Percentiles rank a stretch among this genome's conserved stretches.
Conservation (phyloP, 352 stramenopile genomes). For the Phytophthora cryptogea region DNA sequence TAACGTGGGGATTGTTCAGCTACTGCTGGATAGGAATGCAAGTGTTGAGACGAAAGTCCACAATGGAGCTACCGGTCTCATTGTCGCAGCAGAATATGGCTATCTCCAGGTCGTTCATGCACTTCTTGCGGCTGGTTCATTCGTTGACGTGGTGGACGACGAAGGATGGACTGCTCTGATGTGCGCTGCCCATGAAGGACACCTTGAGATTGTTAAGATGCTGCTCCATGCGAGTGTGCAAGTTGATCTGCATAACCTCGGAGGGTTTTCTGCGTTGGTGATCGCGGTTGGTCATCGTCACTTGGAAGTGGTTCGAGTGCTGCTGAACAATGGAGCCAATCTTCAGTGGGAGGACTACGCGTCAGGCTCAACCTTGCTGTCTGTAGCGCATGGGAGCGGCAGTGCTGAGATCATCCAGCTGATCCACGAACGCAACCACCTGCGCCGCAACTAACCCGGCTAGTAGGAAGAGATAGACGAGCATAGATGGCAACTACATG, state of each 20-base stretch:
- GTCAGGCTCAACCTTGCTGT: conserved; percentile 23
- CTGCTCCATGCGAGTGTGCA: conserved; percentile 12
- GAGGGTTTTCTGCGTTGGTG: conserved; percentile 26
- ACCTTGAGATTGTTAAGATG: conserved; percentile 20
- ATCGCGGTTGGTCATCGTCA: conserved; percentile 23
- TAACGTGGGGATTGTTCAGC: conserved; percentile 22
- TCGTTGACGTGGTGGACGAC: conserved; percentile 18
- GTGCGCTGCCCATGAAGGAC: conserved; percentile 29
- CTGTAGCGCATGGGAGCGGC: conserved; percentile 22
- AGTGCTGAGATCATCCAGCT: conserved; percentile 18
- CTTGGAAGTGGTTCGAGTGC: conserved; percentile 16
- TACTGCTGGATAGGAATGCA: conserved; percentile 12
- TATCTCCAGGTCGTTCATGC: conserved; percentile 11
- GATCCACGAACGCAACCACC: conserved; percentile 17
- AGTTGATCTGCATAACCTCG: conserved; percentile 19
- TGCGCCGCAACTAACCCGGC: conserved; percentile 9
- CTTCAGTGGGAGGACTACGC: conserved; percentile 26
- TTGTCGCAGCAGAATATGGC: conserved; percentile 22
- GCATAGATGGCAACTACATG: neutral
- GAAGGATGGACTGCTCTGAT: conserved; percentile 35
- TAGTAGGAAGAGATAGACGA: conserved; percentile 1
- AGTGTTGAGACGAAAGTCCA: conserved; percentile 13
- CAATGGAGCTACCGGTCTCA: conserved; percentile 18
- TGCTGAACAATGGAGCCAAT: conserved; percentile 27
- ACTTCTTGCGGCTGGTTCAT: conserved; percentile 24